Evolutionary conservation across 176 grass and related monocot genomes (phyloP).

Genomic region (Dendrocalamus sinicus): DNA sequence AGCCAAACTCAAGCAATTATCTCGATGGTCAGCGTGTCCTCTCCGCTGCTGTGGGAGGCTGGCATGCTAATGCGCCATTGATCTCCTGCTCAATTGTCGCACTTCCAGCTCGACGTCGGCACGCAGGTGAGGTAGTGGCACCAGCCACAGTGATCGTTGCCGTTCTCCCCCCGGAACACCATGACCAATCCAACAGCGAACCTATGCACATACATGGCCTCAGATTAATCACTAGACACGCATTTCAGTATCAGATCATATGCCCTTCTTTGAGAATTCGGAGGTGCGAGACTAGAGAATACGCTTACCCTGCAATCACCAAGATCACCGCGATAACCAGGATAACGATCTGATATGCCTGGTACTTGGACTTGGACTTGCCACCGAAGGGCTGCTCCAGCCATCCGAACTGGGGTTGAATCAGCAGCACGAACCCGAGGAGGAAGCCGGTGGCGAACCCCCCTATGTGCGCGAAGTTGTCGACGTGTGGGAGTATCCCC

Average conservation of each 20-base stretch:
- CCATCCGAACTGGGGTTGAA: constrained; percentile 79
- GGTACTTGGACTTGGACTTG: constrained; percentile 59
- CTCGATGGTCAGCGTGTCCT: constrained; percentile 30
- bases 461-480: constrained; percentile 93
- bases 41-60: constrained; percentile 26
- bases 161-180: constrained; percentile 65
- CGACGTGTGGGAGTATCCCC: constrained; percentile 76
- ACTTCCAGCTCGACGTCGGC: constrained; percentile 77
- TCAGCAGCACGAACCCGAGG: constrained; percentile 69
- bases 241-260: neutral
- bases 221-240: neutral
- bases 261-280: neutral
- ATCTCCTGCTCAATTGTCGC: constrained; percentile 52
- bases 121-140: constrained; percentile 85
- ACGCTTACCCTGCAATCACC: constrained; percentile 62
- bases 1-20: constrained; percentile 1
- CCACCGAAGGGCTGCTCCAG: constrained; percentile 42
- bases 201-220: constrained; percentile 27
- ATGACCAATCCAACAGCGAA: constrained; percentile 60
- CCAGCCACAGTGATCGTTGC: constrained; percentile 81
- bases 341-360: constrained; percentile 65
- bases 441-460: constrained; percentile 74
- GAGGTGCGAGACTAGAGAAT: neutral
- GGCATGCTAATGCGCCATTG: constrained; percentile 21
- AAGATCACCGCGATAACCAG: constrained; percentile 50